Conservation (phyloP, 768 basidiomycete genomes). For the Rhodotorula toruloides region DNA sequence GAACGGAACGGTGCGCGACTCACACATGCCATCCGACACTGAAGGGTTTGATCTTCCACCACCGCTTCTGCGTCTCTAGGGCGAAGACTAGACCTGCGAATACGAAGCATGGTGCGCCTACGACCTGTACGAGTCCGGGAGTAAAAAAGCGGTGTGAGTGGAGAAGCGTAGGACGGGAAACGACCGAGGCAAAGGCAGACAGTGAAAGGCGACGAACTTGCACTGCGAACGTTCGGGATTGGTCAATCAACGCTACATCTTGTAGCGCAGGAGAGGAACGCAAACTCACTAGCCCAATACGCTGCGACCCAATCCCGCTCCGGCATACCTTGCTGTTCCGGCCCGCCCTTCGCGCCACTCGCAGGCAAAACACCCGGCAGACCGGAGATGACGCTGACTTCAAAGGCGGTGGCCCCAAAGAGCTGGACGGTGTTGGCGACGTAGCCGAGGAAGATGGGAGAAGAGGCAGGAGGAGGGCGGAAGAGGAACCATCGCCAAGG, state of each 20-base stretch:
- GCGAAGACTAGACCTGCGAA: slow-evolving; percentile 28
- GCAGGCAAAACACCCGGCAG: slow-evolving; percentile 33
- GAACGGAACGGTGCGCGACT: not conserved
- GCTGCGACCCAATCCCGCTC: slow-evolving; percentile 28
- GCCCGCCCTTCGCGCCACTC: not conserved
- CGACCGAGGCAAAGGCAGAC: too few relatives aligned
- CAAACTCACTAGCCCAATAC: slow-evolving; percentile 32
- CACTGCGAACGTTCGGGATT: too few relatives aligned
- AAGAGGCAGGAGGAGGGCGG: not conserved
- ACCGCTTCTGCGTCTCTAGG: slow-evolving; percentile 32
- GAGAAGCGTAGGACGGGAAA: not conserved
- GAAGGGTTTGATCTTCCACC: slow-evolving; percentile 23
- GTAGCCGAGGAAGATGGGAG: not conserved
- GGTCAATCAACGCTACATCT: not conserved
- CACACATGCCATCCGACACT: slow-evolving; percentile 31
- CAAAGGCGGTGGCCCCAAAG: slow-evolving; percentile 33
- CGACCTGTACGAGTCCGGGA: not conserved
- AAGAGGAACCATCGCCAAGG: slow-evolving; percentile 33
- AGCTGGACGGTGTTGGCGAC: slow-evolving; percentile 38
- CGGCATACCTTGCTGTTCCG: slow-evolving; percentile 4
- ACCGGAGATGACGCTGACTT: slow-evolving; percentile 24
- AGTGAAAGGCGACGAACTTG: too few relatives aligned
- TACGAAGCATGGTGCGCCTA: slow-evolving; percentile 36
- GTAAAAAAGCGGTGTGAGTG: not conserved
- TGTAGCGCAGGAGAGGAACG: not conserved